Conservation (phyloP, 805 yeast species). For the Pichia pseudocactophila region DNA sequence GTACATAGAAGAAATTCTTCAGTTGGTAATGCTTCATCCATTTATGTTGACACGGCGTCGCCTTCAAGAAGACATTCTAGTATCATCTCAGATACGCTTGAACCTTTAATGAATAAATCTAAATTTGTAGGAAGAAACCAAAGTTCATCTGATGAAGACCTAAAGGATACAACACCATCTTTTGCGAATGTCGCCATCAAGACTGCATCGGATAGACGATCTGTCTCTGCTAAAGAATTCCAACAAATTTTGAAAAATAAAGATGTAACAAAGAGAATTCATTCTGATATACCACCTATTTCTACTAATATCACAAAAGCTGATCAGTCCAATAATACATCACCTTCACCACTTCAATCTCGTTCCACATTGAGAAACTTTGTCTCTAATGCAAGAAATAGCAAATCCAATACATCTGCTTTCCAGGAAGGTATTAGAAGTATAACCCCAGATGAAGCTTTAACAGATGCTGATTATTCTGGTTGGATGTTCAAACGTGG, state of each 20-base stretch:
- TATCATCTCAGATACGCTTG: conserved; percentile 3
- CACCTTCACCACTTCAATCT: conserved; percentile 37
- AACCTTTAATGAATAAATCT: neutral
- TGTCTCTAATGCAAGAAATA: conserved; percentile 29
- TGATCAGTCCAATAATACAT: conserved; percentile 1
- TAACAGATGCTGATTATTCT: conserved; percentile 61
- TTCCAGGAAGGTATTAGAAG: conserved; percentile 81
- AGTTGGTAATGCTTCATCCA: conserved; percentile 20
- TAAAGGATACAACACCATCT: neutral
- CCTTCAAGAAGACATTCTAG: conserved; percentile 6
- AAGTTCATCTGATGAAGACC: neutral
- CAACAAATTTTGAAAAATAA: conserved; percentile 7
- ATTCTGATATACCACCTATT: conserved; percentile 22
- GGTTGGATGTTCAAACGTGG: conserved; percentile 98
- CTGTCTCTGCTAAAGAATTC: conserved; percentile 42
- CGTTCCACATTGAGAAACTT: conserved; percentile 32
- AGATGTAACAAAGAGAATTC: conserved; percentile 32
- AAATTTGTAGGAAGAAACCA: too few relatives aligned
- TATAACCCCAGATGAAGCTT: conserved; percentile 69
- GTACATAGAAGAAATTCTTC: conserved; percentile 24
- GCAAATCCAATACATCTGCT: conserved; percentile 63
- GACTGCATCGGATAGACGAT: conserved; percentile 33
- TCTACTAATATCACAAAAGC: conserved; percentile 12
- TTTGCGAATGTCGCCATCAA: neutral
- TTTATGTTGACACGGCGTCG: conserved; percentile 34